phyloP scores from a whole-genome alignment of 1,284 basidiomycete genomes.

The Sphaerobolus stellatus region DNA sequence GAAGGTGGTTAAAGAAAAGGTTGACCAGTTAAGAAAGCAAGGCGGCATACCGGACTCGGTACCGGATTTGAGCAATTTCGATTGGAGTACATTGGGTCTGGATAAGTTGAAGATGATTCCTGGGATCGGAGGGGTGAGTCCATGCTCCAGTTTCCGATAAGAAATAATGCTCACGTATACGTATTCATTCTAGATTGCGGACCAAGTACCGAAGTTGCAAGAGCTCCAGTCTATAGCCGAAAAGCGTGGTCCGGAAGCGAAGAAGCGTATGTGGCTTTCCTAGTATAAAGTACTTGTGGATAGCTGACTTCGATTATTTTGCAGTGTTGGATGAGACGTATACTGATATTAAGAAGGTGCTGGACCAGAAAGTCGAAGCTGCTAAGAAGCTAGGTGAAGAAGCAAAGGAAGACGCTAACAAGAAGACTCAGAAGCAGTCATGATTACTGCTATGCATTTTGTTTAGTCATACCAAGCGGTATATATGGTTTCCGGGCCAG shows the following conservation, averaged over 20 bases:
- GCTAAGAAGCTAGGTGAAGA: neutral
- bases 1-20: neutral
- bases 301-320: neutral
- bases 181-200: neutral
- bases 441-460: too few species aligned
- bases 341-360: neutral
- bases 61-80: neutral
- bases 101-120: neutral
- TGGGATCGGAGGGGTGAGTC: neutral
- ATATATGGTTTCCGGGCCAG: too few species aligned
- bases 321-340: neutral
- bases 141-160: neutral
- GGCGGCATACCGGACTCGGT: neutral
- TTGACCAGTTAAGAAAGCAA: neutral
- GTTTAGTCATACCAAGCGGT: too few species aligned
- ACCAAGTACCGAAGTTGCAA: neutral
- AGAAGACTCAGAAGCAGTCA: neutral
- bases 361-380: neutral
- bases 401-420: neutral
- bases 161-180: neutral
- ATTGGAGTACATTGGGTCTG: neutral
- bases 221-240: neutral
- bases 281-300: neutral
- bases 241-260: neutral
- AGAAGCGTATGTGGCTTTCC: neutral